Evolutionary conservation across 371 early-diverging fungal genomes (phyloP), one percentile per base, ranked within the genome.

Genomic region (Actinomucor elegans): DNA sequence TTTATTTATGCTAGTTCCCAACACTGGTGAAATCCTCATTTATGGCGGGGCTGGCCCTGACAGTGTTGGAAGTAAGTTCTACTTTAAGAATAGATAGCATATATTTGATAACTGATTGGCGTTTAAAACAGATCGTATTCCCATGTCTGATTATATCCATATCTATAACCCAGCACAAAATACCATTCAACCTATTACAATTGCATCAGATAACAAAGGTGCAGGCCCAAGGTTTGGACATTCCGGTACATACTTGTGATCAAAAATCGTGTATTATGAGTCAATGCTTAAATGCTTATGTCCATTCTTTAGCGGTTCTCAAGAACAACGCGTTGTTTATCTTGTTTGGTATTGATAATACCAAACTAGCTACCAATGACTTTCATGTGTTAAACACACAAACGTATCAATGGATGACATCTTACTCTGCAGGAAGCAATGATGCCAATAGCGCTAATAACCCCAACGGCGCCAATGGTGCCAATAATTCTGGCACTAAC

Each of bases 161-260:
- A n/a, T 44, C 2, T 54, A 54, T 17, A 37, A 54, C 12, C 23
- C 27, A 4, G 23, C 8, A 18, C 8, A 29, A 11, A 54, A 54
- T 18, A 20, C 34, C 28, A 34, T 46, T 27, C 55, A 54, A 4
- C 31, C 35, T 11, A 38, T 54, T 14, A 46, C 33, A 21, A 37
- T 54, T 8, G 15, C 21, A 2, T 46, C 36, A 21, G 2, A 11
- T n/a, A 29, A 31, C 9, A 32, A 14, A 10, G 55, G 55, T 18
- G 55, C 55, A 18, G 55, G 55, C 4, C n/a, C 46, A 31, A 35
- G 37, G 23, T 54, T 54, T 54, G 45, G 46, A 31, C 55, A 54
- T 31, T 46, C 36, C 11, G 38, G 55, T 54, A 38, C 23, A 18
- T 26, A 50, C 18, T 38, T n/a, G 7, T 11, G 32, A 1, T 1